Base-by-base conservation (phyloP, 768 basidiomycete species). In the Daedalea quercina region DNA sequence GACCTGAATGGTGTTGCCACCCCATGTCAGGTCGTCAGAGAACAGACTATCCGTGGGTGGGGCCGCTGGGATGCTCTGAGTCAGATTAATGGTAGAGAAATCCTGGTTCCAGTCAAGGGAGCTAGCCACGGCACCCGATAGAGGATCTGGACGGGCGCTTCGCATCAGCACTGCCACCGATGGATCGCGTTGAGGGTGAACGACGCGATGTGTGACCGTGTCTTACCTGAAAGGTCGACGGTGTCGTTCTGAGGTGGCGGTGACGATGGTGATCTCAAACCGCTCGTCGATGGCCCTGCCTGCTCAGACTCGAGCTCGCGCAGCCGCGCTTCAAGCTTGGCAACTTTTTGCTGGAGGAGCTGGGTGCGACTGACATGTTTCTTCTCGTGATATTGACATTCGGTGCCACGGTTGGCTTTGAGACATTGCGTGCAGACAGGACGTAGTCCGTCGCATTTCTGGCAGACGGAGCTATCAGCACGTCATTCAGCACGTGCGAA, bases 381-480 rank as follows among this genome's bases (percentile, higher is more conserved):
- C 63, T 74, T 75, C 61, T 84, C 81, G 59, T 83, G 79, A 68
- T 82, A 85, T 50, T 74, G 66, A 63, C 83, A 84, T 46, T 78
- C 74, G 2, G 66, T 60, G 3, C 67, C 64, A 23, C 81, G 67
- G 61, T 76, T 77, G 68, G 80, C 76, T 56, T 79, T 77, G 55
- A 65, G 65, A 59, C 82, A 85, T 58, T 80, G 79, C 20, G 67
- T 65, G 60, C 82, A 84, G 33, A 75, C 69, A 15, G 82, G 82
- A 37, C 78, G 77, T 23, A 63, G 64, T 17, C 80, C 80, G 60
- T 82, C 80, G 61, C 82, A 85, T 77, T 79, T 78, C 82, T 84
- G 57, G 11, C 34, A 43, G n/a, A 45, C 25, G 55, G 13, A 45
- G 40, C 3, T 42, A 37, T 35, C 41, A 46, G 54, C 43, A 31